Evolutionary conservation across 2,329 filamentous ascomycete species (phyloP), one percentile per base, ranked within the genome.

Genomic region (Ceratocystiopsis brevicomis): DNA sequence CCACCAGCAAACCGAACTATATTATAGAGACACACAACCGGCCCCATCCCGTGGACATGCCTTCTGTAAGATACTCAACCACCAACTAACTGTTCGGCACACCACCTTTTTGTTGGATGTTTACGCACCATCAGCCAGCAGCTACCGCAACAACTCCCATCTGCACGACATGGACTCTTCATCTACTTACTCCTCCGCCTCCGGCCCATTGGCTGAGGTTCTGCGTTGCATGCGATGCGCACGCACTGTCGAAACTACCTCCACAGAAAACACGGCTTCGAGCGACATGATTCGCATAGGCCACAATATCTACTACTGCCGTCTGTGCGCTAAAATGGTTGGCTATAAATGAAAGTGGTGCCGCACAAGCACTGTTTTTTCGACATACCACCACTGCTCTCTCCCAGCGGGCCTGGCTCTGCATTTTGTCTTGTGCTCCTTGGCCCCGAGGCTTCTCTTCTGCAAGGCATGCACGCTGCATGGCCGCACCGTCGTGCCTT

Each of bases 271-370:
- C 56, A 62, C 67, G 41, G 62, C 60, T 50, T 62, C 69, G 38
- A 69, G 63, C 45, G 74, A 73, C 48, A 79, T 79, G 74, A 68
- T 79, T 14, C 67, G 69, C 53, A 73, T 78, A 48, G 72, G 73
- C 2, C 69, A 72, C 56, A 76, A 76, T 57, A 68, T 78, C 47
- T 78, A 78, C 61, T 78, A 79, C 59, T 78, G 75, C 59, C 64
- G 69, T 46, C 66, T 71, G 34, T 79, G 75, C 55, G 75, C 75
- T 47, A 70, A 67, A 54, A 71, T 74, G 56, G 71, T 75, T 32
- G 75, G 74, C 51, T 78, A 76, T 58, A 71, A 68, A 56, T 77
- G 67, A 69, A 52, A 6, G 25, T 11, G 25, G 10, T 9, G 25
- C 6, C 4, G 19, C 19, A 21, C 19, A 30, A 30, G 10, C 10